Evolutionary conservation across 1,284 basidiomycete genomes (phyloP), one percentile per base, ranked within the genome.

Genomic region (Coniophora puteana): DNA sequence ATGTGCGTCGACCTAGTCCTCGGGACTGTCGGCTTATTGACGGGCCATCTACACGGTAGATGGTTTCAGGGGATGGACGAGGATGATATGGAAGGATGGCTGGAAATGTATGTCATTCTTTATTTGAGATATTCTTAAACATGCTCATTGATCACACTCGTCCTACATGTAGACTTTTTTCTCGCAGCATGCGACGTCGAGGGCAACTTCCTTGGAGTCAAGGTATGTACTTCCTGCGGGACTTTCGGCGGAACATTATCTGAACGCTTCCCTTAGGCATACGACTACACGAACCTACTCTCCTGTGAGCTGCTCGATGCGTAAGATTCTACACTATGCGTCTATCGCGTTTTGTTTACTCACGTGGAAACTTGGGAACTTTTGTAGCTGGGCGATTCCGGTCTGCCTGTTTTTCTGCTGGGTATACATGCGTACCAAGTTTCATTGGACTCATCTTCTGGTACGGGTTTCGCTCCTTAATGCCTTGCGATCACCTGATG

Each of bases 221-320:
- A 83, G 62, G 74, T 72, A 37, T 36, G 58, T 43, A 27, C 26
- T 27, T 10, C n/a, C 10, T n/a, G n/a, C n/a, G 26, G 8, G 26
- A 8, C 26, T 27, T 27, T 8, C 26, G 26, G 26, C 26, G 26
- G 26, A 27, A n/a, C 26, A n/a, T 27, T 27, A 8, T 8, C 8
- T 27, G 26, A 8, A 27, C 26, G 26, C 26, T n/a, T 27, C 26
- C 26, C 10, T 27, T 10, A 78, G 72, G 84, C 86, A 3, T 90
- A 86, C 59, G 71, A 84, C 63, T 89, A 85, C 65, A 89, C 86
- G 18, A 83, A 84, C 40, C 67, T 90, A 4, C 66, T 90, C n/a
- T 88, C 85, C 0, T 87, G 83, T 59, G 86, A 87, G 82, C 72
- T 90, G 10, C 78, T 90, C 43, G 83, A 88, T 57, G 80, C 84